These are phyloP conservation scores for Pyrus betulifolia DNA, from an alignment of 306 rosid species.

Conservation along the genomic window DNA sequence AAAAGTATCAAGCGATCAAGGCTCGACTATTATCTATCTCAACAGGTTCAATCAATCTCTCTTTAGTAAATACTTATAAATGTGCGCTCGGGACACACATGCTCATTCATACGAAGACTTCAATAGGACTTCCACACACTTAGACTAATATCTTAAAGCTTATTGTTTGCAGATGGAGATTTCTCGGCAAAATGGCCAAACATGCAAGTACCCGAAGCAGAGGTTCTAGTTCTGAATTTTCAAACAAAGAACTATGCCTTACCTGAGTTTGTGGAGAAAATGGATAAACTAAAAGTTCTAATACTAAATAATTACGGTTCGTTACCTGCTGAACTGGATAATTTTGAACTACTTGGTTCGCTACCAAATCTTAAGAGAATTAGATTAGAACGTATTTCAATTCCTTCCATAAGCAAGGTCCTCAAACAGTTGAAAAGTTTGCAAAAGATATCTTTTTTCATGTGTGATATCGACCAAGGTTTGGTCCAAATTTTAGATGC, in stretches of 20 bases:
- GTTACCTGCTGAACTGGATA: conserved; percentile 28
- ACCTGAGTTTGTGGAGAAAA: conserved; percentile 45
- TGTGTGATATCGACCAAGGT: conserved; percentile 37
- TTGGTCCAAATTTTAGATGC: conserved; percentile 12
- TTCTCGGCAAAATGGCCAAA: conserved; percentile 44
- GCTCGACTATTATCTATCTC: too few species aligned
- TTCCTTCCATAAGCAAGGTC: conserved; percentile 30
- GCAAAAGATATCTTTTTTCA: conserved; percentile 45
- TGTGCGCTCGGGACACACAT: too few species aligned
- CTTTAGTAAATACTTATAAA: too few species aligned
- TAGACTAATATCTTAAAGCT: not conserved
- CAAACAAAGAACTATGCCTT: conserved; percentile 28
- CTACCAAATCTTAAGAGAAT: conserved; percentile 24
- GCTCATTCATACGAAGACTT: not conserved
- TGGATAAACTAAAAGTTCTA: conserved; percentile 47
- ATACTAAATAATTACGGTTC: conserved; percentile 38
- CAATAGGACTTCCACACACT: not conserved
- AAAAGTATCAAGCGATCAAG: too few species aligned
- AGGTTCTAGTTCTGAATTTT: conserved; percentile 53
- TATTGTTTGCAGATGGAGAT: conserved; percentile 40
- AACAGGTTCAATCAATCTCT: too few species aligned
- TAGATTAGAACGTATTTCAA: conserved; percentile 42
- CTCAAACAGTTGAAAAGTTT: conserved; percentile 26
- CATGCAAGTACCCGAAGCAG: conserved; percentile 34
- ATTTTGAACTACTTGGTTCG: conserved; percentile 24